A percentile compares a stretch with the other conserved stretches of the same genome.
Evolutionary conservation across 768 basidiomycete species (phyloP).

Genomic region (Coprinopsis sp.): DNA sequence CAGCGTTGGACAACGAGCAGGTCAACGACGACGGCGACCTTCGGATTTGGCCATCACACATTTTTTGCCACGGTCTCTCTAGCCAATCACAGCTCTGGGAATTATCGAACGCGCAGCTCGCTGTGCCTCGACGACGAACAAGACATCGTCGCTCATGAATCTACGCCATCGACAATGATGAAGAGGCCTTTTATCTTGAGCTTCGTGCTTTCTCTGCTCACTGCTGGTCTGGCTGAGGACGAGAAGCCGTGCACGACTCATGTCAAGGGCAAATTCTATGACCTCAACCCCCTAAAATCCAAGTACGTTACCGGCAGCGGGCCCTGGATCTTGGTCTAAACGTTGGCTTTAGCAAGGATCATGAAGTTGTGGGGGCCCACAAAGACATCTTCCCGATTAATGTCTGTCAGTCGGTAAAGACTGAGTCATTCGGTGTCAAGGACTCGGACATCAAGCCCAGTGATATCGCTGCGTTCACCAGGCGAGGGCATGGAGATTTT

Average conservation of each 20-base stretch:
- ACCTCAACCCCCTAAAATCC: conserved; percentile 57
- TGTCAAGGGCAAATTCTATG: conserved; percentile 56
- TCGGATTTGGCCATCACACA: neutral
- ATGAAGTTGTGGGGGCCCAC: conserved; percentile 43
- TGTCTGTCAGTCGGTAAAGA: conserved; percentile 53
- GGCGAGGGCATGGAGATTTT: conserved; percentile 61
- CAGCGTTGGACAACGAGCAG: conserved; percentile 19
- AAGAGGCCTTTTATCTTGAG: conserved; percentile 6
- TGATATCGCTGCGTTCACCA: conserved; percentile 60
- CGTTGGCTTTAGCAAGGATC: conserved; percentile 52
- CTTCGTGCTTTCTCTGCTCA: conserved; percentile 6
- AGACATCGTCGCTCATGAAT: too few species aligned
- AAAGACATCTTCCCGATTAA: conserved; percentile 53
- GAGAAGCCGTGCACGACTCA: conserved; percentile 63
- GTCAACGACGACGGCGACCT: conserved; percentile 4
- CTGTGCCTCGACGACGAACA: too few species aligned
- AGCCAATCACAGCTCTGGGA: too few species aligned
- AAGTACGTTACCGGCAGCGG: conserved; percentile 35
- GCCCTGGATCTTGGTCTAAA: conserved; percentile 8
- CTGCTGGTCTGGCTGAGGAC: conserved; percentile 20
- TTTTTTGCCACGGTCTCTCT: neutral
- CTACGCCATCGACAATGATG: neutral
- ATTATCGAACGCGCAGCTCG: too few species aligned
- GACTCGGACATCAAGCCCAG: conserved; percentile 42
- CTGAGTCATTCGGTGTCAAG: conserved; percentile 56